phyloP scores from a whole-genome alignment of 169 alveolate species.

The Plasmodium cynomolgi region DNA sequence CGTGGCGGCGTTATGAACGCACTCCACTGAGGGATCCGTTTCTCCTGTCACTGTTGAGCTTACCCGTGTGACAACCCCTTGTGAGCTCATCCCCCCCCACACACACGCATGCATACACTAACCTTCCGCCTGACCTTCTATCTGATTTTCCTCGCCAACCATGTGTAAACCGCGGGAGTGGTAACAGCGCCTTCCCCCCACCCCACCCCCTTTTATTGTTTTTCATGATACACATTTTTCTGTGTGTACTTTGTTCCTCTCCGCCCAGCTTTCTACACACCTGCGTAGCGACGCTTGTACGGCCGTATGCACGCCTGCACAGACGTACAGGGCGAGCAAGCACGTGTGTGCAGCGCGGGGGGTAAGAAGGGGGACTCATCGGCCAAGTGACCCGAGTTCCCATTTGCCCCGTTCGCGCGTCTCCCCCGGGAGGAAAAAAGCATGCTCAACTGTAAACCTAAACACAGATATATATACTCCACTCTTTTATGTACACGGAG shows the following conservation, averaged over 20 bases:
- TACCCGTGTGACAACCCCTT: neutral
- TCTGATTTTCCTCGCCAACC: no score
- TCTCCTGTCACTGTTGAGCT: neutral
- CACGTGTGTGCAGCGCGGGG: neutral
- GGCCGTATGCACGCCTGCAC: neutral
- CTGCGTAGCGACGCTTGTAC: neutral
- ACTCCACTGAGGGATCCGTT: neutral
- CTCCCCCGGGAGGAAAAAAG: neutral
- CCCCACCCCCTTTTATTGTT: neutral
- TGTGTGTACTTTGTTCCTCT: neutral
- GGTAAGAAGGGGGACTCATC: neutral
- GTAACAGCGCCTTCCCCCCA: neutral
- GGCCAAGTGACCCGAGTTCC: neutral
- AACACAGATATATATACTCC: neutral
- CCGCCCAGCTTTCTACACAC: neutral
- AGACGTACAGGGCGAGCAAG: neutral
- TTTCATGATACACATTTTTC: neutral
- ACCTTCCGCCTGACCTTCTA: neutral
- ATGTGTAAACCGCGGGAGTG: neutral
- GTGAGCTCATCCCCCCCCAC: neutral
- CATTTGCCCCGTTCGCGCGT: neutral
- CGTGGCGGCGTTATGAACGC: neutral
- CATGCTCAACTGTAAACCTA: neutral
- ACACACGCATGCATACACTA: neutral
- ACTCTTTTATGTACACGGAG: neutral